A percentile compares a stretch with the other conserved stretches of the same genome.
Evolutionary conservation across 2,329 filamentous ascomycete species (phyloP).

Genomic region (Pestalotiopsis sp.): DNA sequence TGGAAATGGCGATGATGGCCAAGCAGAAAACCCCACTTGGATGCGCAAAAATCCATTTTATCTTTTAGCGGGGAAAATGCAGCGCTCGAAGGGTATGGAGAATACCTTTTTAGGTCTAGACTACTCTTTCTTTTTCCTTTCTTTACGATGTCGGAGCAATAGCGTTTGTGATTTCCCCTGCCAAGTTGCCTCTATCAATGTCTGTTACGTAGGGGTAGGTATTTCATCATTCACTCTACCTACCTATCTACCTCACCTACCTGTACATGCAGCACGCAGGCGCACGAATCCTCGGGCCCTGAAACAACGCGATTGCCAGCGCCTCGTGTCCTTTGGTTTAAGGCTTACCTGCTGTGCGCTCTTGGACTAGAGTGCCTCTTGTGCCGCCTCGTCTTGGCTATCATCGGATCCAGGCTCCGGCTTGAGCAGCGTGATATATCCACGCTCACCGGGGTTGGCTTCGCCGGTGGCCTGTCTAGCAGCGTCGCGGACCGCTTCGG

Average conservation of each 20-base stretch:
- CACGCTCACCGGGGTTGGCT: not conserved
- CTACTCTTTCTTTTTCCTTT: not conserved
- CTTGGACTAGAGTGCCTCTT: not conserved
- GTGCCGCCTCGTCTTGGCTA: not conserved
- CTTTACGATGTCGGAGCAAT: too few relatives aligned
- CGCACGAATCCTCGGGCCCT: not conserved
- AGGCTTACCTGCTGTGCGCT: not conserved
- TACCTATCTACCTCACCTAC: not conserved
- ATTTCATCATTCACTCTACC: not conserved
- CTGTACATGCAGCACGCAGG: not conserved
- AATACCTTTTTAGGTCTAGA: not conserved
- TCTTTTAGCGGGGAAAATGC: not conserved
- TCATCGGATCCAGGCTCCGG: not conserved
- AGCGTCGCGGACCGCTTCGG: not conserved
- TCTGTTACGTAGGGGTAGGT: too few relatives aligned
- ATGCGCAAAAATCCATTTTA: conserved; percentile 4
- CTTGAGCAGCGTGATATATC: not conserved
- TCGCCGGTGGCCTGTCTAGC: not conserved
- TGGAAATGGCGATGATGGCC: not conserved
- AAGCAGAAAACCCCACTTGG: conserved; percentile 25
- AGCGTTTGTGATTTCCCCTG: too few relatives aligned
- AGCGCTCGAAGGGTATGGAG: not conserved
- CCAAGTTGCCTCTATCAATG: not conserved
- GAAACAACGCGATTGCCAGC: not conserved
- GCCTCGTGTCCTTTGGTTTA: not conserved